Base-by-base conservation (phyloP, 2,329 filamentous ascomycete genomes). In the Diaporthe citri region DNA sequence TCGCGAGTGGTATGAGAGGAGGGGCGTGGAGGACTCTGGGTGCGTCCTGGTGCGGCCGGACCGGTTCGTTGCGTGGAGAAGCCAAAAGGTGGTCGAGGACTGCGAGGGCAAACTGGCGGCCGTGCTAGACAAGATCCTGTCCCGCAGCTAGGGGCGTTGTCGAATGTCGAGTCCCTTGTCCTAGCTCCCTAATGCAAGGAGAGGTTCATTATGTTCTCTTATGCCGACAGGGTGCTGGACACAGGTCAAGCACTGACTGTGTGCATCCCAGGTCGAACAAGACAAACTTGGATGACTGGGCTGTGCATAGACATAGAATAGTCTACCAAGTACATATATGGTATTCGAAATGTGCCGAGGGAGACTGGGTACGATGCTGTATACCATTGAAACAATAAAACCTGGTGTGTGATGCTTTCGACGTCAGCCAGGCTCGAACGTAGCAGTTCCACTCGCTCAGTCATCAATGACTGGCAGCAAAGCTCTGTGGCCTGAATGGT, bases 41-140 rank as follows among this genome's bases (percentile, higher is more conserved):
- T 86, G 84, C 79, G 82, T 90, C 22, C 82, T 90, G 59, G 83
- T 88, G 6, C 79, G 89, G 22, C 89, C 89, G 3, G 89, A 91
- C 81, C 80, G 86, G 15, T 87, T 88, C 76, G 84, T 90, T 20
- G 85, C 83, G 13, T 89, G 88, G 88, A 83, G 88, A 15, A 73
- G 73, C 10, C 48, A 67, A 36, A 64, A 25, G 39, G 41, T 74
- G 31, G 59, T 73, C 5, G 43, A 60, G 0, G 74, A 60, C 43
- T 76, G 75, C 55, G 62, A 76, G 66, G 74, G 25, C 17, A 77
- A 76, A 56, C 66, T 78, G 71, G 28, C 52, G 15, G 62, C 36
- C 13, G 77, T 78, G 20, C 43, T 78, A 51, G 66, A 76, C 74
- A 70, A 36, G 31, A 66, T 75, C n/a, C 28, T 75, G 56, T 51